Percentiles rank a stretch among this genome's conserved stretches.
These are phyloP conservation scores for Bauhinia variegata DNA, from an alignment of 306 rosid species.

Conservation along the genomic window DNA sequence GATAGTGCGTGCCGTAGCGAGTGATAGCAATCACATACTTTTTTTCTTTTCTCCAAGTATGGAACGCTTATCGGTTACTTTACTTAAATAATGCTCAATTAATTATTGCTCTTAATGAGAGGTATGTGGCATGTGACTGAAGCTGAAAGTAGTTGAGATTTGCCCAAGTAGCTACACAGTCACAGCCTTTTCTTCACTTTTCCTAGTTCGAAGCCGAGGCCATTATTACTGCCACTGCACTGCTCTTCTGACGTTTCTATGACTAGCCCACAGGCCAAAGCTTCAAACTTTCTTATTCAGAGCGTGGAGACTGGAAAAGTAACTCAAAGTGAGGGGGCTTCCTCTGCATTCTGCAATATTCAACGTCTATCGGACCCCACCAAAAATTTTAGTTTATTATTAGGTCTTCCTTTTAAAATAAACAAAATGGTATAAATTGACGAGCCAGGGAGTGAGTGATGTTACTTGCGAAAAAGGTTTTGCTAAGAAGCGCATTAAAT, in stretches of 20 bases:
- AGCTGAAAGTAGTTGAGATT: slow-evolving; percentile 32
- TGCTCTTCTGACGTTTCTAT: slow-evolving; percentile 14
- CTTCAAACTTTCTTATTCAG: not conserved
- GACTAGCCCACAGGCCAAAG: not conserved
- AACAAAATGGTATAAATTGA: too few species aligned
- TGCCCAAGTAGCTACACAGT: too few species aligned
- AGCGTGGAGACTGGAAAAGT: not conserved
- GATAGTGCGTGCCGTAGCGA: slow-evolving; percentile 35
- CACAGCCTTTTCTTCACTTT: too few species aligned
- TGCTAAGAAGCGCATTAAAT: not conserved
- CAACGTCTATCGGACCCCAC: slow-evolving; percentile 11
- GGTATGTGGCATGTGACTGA: slow-evolving; percentile 19
- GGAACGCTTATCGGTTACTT: slow-evolving; percentile 17
- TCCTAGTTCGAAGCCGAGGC: slow-evolving; percentile 19
- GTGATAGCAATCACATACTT: slow-evolving; percentile 32
- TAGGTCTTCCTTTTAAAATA: too few species aligned
- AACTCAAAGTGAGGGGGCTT: not conserved
- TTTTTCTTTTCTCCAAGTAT: slow-evolving; percentile 21
- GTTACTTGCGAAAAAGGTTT: too few species aligned
- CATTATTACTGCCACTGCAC: too few species aligned
- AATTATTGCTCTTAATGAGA: slow-evolving; percentile 38
- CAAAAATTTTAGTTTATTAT: too few species aligned
- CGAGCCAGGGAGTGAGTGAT: too few species aligned
- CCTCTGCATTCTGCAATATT: not conserved
- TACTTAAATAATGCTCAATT: slow-evolving; percentile 21